These are phyloP conservation scores for Buddleja alternifolia DNA, from an alignment of 257 asterid genomes.

Conservation along the genomic window DNA sequence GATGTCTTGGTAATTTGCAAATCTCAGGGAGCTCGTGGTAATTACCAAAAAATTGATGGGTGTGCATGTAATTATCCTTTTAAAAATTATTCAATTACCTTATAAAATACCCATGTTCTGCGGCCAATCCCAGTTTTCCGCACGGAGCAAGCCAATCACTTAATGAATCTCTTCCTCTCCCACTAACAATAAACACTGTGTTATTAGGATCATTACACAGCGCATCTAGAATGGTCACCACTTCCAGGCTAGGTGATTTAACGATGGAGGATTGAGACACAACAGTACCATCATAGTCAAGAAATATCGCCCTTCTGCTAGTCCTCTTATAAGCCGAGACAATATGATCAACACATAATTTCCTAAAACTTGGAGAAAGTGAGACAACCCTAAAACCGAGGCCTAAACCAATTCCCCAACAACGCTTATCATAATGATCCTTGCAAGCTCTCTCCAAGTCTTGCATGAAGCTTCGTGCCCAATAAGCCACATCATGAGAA, in stretches of 20 bases:
- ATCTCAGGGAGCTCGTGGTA: too few relatives aligned
- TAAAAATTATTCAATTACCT: constrained; percentile 38
- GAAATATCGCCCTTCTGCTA: constrained; percentile 65
- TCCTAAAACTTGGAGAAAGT: constrained; percentile 76
- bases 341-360: constrained; percentile 52
- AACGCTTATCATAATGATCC: constrained; percentile 69
- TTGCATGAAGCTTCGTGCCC: constrained; percentile 83
- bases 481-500: constrained; percentile 75
- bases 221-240: constrained; percentile 46
- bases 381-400: constrained; percentile 69
- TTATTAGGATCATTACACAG: constrained; percentile 63
- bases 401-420: constrained; percentile 79
- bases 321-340: constrained; percentile 54
- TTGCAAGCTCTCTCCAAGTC: constrained; percentile 72
- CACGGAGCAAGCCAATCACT: constrained; percentile 72
- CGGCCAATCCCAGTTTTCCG: constrained; percentile 69
- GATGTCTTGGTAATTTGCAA: too few relatives aligned
- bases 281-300: constrained; percentile 80
- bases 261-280: constrained; percentile 60
- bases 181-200: constrained; percentile 73
- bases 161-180: constrained; percentile 62
- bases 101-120: constrained; percentile 77
- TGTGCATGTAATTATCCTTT: too few relatives aligned
- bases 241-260: constrained; percentile 55
- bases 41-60: too few relatives aligned